Percentiles rank a stretch among this genome's conserved stretches.
These are phyloP conservation scores for Trichocladium uniseriatum DNA, from an alignment of 495 filamentous ascomycete genomes.

Conservation along the genomic window DNA sequence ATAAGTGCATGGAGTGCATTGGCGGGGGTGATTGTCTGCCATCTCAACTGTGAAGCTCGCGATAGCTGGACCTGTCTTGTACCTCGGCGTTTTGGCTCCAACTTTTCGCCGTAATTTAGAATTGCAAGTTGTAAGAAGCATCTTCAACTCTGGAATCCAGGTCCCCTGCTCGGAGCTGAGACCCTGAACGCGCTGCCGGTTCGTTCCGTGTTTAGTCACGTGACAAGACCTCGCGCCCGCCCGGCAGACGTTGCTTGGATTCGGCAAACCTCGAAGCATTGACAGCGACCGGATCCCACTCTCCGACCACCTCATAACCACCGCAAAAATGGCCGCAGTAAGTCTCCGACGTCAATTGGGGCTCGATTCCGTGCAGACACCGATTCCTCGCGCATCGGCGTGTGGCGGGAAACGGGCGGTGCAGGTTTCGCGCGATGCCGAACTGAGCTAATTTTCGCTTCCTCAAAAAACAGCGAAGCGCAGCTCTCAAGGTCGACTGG, in stretches of 20 bases:
- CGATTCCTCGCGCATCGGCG: background rate
- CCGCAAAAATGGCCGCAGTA: constrained; percentile 84
- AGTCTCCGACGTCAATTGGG: constrained; percentile 37
- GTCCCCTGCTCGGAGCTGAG: background rate
- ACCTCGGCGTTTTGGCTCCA: too few relatives aligned
- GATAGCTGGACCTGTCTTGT: too few relatives aligned
- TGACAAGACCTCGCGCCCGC: constrained; percentile 19
- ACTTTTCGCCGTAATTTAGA: too few relatives aligned
- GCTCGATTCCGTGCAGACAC: background rate
- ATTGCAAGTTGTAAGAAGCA: too few relatives aligned
- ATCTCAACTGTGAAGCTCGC: too few relatives aligned
- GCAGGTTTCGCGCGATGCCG: background rate
- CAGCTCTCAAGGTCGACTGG: constrained; percentile 99
- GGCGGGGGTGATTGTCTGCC: background rate
- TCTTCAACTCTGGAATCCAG: background rate
- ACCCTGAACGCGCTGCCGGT: constrained; percentile 5
- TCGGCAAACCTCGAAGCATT: constrained; percentile 23
- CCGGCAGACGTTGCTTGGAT: constrained; percentile 20
- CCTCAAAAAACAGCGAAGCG: constrained; percentile 65
- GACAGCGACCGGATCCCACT: constrained; percentile 38
- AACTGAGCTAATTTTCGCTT: constrained; percentile 43
- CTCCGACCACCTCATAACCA: constrained; percentile 34
- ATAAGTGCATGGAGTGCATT: too few relatives aligned
- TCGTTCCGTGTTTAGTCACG: constrained; percentile 19
- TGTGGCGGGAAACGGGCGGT: background rate